Base-by-base conservation (phyloP, 2,329 filamentous ascomycete genomes). In the Didymella arachidicola region DNA sequence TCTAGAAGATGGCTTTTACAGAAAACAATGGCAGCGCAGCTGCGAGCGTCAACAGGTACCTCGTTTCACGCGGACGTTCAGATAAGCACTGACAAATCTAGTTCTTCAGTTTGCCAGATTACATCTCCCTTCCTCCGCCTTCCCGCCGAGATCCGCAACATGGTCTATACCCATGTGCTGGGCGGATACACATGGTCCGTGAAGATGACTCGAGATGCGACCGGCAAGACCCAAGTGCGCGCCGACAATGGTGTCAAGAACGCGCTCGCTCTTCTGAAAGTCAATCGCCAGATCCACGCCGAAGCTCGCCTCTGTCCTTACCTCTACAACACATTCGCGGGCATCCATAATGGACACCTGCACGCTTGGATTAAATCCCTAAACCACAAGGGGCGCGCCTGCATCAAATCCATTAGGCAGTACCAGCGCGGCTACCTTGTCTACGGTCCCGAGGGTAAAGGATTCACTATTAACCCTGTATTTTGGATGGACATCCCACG, bases 61-160 rank as follows among this genome's bases (percentile, higher is more conserved):
- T 14, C 22, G 16, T n/a, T 25, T 3, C 25, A 26, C 22, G 22
- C 39, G 8, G 4, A n/a, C 6, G 10, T n/a, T 3, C 10, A n/a
- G 12, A 10, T 27, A 11, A 16, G 41, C 41, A 14, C 25, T 43
- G 25, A 43, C 12, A 43, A 7, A 14, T 7, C n/a, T 22, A 49
- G 34, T 4, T 27, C 46, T 5, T 18, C 25, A 25, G 2, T 26
- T n/a, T 2, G 12, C 22, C 53, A 32, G 18, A 30, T 7, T 30
- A 18, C 43, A 1, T 43, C 44, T 11, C 41, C 18, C 2, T 44
- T 54, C 29, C 36, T 49, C 26, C n/a, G 16, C 25, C 60, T 65
- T 1, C 57, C 62, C 12, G 54, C 45, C n/a, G 62, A 65, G 41
- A 45, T 65, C 16, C 55, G 60, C 8, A 61, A 61, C 49, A 42